Percentiles rank a stretch among this genome's conserved stretches.
Conservation (phyloP, 805 yeast genomes). For the Lachancea quebecensis region DNA sequence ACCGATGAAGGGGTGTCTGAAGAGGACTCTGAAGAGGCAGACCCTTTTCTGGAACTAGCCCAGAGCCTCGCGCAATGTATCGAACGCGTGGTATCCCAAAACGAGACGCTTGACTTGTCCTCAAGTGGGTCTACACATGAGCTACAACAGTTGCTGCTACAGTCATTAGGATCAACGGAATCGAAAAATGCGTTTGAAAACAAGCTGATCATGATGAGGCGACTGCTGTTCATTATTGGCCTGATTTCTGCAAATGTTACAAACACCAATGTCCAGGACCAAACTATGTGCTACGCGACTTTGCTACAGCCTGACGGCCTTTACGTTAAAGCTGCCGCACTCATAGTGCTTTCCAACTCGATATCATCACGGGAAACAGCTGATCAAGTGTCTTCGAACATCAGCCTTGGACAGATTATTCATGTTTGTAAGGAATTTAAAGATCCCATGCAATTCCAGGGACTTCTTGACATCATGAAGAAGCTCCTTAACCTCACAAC, state of each 20-base stretch:
- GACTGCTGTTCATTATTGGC: conserved; percentile 22
- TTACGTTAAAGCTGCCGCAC: conserved; percentile 22
- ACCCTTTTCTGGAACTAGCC: conserved; percentile 20
- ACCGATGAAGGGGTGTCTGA: conserved; percentile 7
- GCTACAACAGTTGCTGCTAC: conserved; percentile 17
- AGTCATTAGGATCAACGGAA: conserved; percentile 13
- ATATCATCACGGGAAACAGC: conserved; percentile 19
- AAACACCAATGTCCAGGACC: conserved; percentile 18
- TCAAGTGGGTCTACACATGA: conserved; percentile 1
- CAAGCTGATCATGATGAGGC: conserved; percentile 29
- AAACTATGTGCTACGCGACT: conserved; percentile 11
- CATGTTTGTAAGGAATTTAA: conserved; percentile 10
- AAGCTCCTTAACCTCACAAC: conserved; percentile 23
- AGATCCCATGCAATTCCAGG: conserved; percentile 31
- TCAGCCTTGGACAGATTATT: conserved; percentile 15
- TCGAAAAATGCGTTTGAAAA: conserved; percentile 17
- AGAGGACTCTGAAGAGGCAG: conserved; percentile 16
- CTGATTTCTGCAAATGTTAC: conserved; percentile 23
- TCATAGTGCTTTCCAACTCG: conserved; percentile 25
- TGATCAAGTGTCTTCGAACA: conserved; percentile 10
- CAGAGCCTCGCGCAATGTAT: conserved; percentile 15
- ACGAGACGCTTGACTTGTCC: conserved; percentile 12
- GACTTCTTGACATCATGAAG: conserved; percentile 24
- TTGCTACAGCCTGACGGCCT: conserved; percentile 13
- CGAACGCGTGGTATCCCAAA: conserved; percentile 15